phyloP scores from a whole-genome alignment of 768 basidiomycete species.

The Leucocoprinus leucothites region DNA sequence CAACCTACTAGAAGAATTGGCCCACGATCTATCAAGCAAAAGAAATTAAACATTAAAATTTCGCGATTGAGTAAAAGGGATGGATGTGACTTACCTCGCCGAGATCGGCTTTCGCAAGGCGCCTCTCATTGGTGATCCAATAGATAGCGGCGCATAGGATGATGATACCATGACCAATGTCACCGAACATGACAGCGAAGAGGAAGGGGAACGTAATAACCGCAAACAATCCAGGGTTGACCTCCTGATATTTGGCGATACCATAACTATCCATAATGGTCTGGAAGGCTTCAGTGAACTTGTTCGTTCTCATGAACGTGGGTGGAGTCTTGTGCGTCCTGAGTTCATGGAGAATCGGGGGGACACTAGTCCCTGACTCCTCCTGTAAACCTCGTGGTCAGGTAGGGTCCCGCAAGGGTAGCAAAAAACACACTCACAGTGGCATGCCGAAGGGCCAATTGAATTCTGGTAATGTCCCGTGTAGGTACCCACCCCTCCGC shows the following conservation, averaged over 20 bases:
- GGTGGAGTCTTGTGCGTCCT: conserved; percentile 90
- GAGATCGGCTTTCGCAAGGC: conserved; percentile 67
- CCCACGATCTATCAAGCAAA: conserved; percentile 65
- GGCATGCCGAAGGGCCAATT: conserved; percentile 83
- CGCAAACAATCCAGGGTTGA: conserved; percentile 94
- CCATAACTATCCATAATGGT: conserved; percentile 98
- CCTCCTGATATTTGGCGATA: conserved; percentile 90
- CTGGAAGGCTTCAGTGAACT: conserved; percentile 96
- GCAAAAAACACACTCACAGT: conserved; percentile 52
- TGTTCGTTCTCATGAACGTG: conserved; percentile 92
- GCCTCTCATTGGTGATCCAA: conserved; percentile 88
- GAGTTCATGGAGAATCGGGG: conserved; percentile 89
- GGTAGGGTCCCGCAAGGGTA: not conserved
- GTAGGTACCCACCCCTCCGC: conserved; percentile 99
- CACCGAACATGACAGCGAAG: conserved; percentile 99
- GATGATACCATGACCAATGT: conserved; percentile 93
- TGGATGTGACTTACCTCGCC: conserved; percentile 54
- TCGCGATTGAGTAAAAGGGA: not conserved
- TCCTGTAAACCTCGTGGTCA: conserved; percentile 43
- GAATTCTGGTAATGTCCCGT: conserved; percentile 83
- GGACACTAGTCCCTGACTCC: conserved; percentile 88
- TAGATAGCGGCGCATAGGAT: conserved; percentile 71
- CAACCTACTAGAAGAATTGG: conserved; percentile 88
- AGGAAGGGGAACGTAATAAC: conserved; percentile 95
- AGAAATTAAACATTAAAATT: not conserved